Evolutionary conservation across 305 asterid species (phyloP), one percentile per base, ranked within the genome.

Genomic region (Fraxinus floribunda): DNA sequence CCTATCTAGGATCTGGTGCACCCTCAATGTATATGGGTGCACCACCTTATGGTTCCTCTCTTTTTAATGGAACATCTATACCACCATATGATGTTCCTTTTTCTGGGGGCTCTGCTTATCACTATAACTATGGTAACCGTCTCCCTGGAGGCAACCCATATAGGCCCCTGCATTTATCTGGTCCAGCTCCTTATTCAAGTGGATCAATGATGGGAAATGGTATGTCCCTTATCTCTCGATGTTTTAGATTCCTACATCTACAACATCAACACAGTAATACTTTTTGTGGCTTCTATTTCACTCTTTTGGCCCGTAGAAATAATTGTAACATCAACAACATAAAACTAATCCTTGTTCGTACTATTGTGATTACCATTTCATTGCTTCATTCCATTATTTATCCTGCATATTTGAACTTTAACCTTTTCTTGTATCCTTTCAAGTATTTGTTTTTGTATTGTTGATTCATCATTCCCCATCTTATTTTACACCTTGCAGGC

Each of bases 11-110:
- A 76, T 84, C 97, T 84, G 94, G 93, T 85, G 90, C 91, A 57
- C 96, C 97, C 71, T 90, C 98, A 75, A 88, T 95, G 95, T 95
- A 93, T 81, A 88, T 93, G 92, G 95, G 98, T 73, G 90, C 89
- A 52, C 91, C 93, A 70, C 96, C 98, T 79, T 93, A 92, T 81
- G 95, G 96, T 55, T 91, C 97, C 77, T 89, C 97, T 44, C 81
- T 93, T 85, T 95, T 92, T 86, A 91, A 86, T 81, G 94, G 97
- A 73, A 8, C 95, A 83, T 88, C 97, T 78, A 77, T 92, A 82
- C 97, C 93, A 35, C 93, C 95, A 32, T 95, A 93, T 83, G 98
- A 94, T 72, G 89, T 89, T 87, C 96, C 98, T 32, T 94, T 86
- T 88, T 86, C 97, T 84, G 97, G 98, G 78, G 93, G 93, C 84